phyloP scores from a whole-genome alignment of 106 monocot species.

The Phalaenopsis equestris region DNA sequence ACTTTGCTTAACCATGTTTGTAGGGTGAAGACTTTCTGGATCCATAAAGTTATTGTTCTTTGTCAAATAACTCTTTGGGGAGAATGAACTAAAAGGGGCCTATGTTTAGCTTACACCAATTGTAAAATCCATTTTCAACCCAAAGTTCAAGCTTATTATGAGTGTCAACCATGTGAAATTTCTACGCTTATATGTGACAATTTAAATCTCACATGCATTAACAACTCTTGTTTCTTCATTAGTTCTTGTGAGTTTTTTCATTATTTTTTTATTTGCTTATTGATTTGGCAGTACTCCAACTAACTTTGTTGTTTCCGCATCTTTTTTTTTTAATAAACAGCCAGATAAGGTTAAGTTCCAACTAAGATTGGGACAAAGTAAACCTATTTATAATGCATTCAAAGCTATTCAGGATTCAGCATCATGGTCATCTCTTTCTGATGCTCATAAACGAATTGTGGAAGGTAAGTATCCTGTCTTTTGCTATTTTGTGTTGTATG shows the following conservation, averaged over 20 bases:
- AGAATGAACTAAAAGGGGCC: background rate
- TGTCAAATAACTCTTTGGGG: background rate
- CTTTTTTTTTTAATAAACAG: slow-evolving; percentile 25
- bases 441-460: slow-evolving; percentile 77
- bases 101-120: background rate
- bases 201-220: background rate
- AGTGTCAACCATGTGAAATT: background rate
- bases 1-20: background rate
- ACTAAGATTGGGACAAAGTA: slow-evolving; percentile 91
- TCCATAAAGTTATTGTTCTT: background rate
- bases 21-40: background rate
- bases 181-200: background rate
- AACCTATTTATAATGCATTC: slow-evolving; percentile 90
- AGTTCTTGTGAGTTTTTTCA: background rate
- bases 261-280: background rate
- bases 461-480: slow-evolving; percentile 45
- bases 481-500: background rate
- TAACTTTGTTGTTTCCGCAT: background rate
- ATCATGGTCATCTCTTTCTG: slow-evolving; percentile 45
- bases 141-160: background rate
- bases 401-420: slow-evolving; percentile 76
- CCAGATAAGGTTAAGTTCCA: slow-evolving; percentile 96
- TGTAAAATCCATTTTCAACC: background rate
- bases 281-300: background rate
- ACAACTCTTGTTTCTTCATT: background rate